These are phyloP conservation scores for Ustilaginoidea virens DNA, from an alignment of 2,329 filamentous ascomycete species.

Conservation along the genomic window DNA sequence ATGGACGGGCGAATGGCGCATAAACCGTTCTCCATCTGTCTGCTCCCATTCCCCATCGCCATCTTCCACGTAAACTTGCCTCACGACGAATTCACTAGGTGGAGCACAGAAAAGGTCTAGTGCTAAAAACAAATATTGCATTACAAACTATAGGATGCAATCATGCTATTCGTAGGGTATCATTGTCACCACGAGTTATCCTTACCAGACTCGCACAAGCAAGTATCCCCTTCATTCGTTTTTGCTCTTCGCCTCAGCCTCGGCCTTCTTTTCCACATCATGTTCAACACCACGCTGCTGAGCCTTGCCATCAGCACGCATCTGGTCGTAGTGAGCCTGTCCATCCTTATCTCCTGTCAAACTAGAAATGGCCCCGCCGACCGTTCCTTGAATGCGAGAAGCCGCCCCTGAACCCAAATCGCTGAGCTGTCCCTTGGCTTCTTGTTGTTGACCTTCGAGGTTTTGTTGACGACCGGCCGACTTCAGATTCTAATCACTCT, in stretches of 20 bases:
- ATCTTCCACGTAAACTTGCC: too few relatives aligned
- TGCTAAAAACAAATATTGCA: too few relatives aligned
- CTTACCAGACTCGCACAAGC: neutral
- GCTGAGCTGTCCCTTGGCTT: conserved; percentile 66
- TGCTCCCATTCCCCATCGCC: too few relatives aligned
- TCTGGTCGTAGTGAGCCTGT: conserved; percentile 47
- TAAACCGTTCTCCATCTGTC: too few relatives aligned
- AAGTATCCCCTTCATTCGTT: conserved; percentile 1
- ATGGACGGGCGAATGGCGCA: too few relatives aligned
- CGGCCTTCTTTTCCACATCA: conserved; percentile 61
- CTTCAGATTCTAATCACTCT: conserved; percentile 43
- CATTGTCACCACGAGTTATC: conserved; percentile 1
- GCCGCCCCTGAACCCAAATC: conserved; percentile 53
- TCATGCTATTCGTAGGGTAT: conserved; percentile 6
- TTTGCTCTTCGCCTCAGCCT: conserved; percentile 17
- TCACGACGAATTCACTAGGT: too few relatives aligned
- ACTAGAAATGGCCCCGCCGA: conserved; percentile 57
- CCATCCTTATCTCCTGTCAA: conserved; percentile 54
- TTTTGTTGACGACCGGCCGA: conserved; percentile 64
- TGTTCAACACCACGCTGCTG: conserved; percentile 69
- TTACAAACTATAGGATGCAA: too few relatives aligned
- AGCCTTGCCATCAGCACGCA: conserved; percentile 74
- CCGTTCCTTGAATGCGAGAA: conserved; percentile 51
- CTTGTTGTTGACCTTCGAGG: conserved; percentile 60
- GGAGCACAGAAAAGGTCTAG: too few relatives aligned